Evolutionary conservation across 1,284 basidiomycete species (phyloP), one percentile per base, ranked within the genome.

Genomic region (Mycena sp.): DNA sequence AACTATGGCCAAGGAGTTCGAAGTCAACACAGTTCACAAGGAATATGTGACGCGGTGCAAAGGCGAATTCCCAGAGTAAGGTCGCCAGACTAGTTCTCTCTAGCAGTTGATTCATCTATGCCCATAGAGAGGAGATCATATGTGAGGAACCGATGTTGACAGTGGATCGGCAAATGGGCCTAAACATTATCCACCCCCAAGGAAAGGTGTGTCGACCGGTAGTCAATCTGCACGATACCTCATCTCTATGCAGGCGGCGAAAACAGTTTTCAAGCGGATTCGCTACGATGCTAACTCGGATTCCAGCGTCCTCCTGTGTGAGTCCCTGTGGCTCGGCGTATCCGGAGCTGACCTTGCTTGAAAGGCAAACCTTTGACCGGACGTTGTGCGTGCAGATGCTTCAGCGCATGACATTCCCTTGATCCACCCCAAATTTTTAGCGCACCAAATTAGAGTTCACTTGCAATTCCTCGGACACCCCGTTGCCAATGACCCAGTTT

Each of bases 371-470:
- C 95, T 6, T 77, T 92, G 57, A 97, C 95, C 2, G 95, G 95
- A 51, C 83, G 95, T 69, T 96, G 95, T 95, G 79, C 73, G 93
- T 79, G 38, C 10, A 41, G 29, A 61, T 63, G 61, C 56, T 56
- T 55, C 38, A 63, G 49, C 35, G 23, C 54, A 58, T 48, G 23
- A 44, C 58, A 52, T 48, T 30, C 62, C 43, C 53, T 63, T 48
- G 53, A 65, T 58, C 56, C 45, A 37, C 63, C 50, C 35, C 32
- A 40, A 64, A n/a, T 49, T 63, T 51, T 53, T 35, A 93, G 96
- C 96, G 1, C 96, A 98, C 77, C 96, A 98, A 77, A 92, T 98
- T 61, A 88, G 97, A 46, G 97, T 99, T 1, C 98, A 99, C 74
- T 85, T 99, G 1, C 98, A 99, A 78, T 99, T 86, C 74, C 87